Evolutionary conservation across 345 rosid genomes (phyloP), one percentile per base, ranked within the genome.

Genomic region (Melastoma malabathricum): DNA sequence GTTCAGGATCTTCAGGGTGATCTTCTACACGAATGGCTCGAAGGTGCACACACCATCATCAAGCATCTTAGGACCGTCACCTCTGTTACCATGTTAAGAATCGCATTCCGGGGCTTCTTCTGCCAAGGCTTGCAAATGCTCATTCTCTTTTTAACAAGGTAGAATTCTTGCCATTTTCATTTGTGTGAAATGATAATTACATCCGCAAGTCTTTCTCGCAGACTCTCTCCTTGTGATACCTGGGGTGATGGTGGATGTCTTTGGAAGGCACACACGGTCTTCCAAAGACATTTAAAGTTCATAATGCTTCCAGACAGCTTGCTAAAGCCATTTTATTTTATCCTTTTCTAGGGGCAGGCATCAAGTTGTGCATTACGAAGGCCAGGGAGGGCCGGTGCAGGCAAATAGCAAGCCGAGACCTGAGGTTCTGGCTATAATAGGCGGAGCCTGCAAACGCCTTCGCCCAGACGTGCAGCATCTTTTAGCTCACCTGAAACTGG

Each of bases 1-100:
- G 38, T 5, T 5, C 41, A 34, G 41, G 41, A 34, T 34, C 41
- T 34, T 34, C 12, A 1, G 41, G 41, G 12, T 12, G 41, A 85
- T 65, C 95, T 93, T 58, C 99, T 97, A 29, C 97, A 85, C 57
- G 99, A 93, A 78, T 93, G 97, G 99, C 81, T 93, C 57, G 99
- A 93, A 57, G 85, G 94, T 60, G 78, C 94, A 0, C 95, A 84
- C 56, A 67, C 50, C 54, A 81, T 93, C 69, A 70, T 85, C 56
- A 75, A 73, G 68, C 78, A 93, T 70, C 89, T 93, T 48, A 72
- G 82, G 72, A 97, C 97, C 4, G 73, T 93, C 53, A 83, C 89
- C 53, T 85, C 99, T 34, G 86, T 88, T 44, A 95, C 95, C 49
- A 83, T 93, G 97, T 65, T 88, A 68, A 77, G 99, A 77, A 87